A percentile compares a stretch with the other conserved stretches of the same genome.
Evolutionary conservation across 2,329 filamentous ascomycete species (phyloP).

Genomic region (Colletotrichum spinosum): DNA sequence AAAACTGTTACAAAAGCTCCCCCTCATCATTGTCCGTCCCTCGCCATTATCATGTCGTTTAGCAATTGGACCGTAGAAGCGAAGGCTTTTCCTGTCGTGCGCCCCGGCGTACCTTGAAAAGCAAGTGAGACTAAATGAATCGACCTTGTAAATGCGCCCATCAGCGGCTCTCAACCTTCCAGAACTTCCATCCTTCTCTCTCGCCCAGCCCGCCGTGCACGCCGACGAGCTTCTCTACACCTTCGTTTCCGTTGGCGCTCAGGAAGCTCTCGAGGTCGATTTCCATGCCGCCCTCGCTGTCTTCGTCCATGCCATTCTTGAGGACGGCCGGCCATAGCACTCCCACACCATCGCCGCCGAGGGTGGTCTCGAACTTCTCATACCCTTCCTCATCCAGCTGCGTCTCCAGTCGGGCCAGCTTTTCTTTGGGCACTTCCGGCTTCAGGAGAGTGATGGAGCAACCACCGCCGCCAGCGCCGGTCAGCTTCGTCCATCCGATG

Average conservation of each 20-base stretch:
- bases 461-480: constrained; percentile 93
- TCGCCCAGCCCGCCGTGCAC: constrained; percentile 76
- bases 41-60: constrained; percentile 31
- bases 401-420: constrained; percentile 72
- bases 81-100: constrained; percentile 15
- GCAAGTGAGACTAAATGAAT: constrained; percentile 11
- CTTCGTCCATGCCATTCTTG: constrained; percentile 84
- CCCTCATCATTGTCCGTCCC: constrained; percentile 1
- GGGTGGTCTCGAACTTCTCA: constrained; percentile 85
- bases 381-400: constrained; percentile 80
- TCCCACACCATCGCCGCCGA: constrained; percentile 93
- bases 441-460: constrained; percentile 93
- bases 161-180: constrained; percentile 70
- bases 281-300: constrained; percentile 85
- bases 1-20: constrained; percentile 22
- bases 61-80: constrained; percentile 17
- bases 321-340: constrained; percentile 94
- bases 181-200: constrained; percentile 88
- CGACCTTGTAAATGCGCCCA: neutral
- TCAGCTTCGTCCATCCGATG: constrained; percentile 97
- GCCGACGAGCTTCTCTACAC: constrained; percentile 86
- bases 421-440: constrained; percentile 68
- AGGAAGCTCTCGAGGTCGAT: constrained; percentile 90
- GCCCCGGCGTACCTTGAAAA: constrained; percentile 13
- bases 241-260: constrained; percentile 84